A percentile compares a stretch with the other conserved stretches of the same genome.
Conservation (phyloP, 163 green algal species). For the Chlamydomonas reinhardtii region DNA sequence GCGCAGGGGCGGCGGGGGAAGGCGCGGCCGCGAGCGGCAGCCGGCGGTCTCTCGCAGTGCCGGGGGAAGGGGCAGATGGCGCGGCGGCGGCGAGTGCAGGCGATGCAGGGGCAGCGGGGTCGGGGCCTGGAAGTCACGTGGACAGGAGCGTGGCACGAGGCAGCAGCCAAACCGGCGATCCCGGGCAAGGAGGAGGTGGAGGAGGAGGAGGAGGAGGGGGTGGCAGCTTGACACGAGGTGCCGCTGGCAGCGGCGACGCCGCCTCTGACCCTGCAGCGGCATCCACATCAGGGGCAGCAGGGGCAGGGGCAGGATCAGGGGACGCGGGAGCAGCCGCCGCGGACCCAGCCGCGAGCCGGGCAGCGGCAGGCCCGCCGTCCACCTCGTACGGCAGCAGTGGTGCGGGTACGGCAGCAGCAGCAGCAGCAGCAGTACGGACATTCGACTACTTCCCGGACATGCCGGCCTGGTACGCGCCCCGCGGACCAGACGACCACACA, state of each 20-base stretch:
- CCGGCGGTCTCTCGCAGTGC: too few species aligned
- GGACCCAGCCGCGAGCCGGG: neutral
- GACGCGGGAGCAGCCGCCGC: neutral
- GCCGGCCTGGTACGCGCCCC: slow-evolving; percentile 53
- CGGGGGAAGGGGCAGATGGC: too few species aligned
- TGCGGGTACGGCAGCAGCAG: neutral
- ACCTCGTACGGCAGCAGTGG: slow-evolving; percentile 20
- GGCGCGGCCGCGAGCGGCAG: too few species aligned
- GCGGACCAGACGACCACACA: slow-evolving; percentile 50
- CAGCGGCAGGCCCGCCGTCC: slow-evolving; percentile 5
- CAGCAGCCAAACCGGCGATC: too few species aligned
- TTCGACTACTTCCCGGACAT: slow-evolving; percentile 57
- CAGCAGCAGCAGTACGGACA: neutral
- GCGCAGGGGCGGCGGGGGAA: neutral
- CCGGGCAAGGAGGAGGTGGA: too few species aligned
- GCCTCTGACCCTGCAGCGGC: neutral
- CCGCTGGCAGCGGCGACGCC: neutral
- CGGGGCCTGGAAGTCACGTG: too few species aligned
- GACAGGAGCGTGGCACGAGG: too few species aligned
- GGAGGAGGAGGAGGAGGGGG: too few species aligned
- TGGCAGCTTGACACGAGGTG: too few species aligned
- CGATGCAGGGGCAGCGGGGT: too few species aligned
- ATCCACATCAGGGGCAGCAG: too few species aligned
- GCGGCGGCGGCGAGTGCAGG: too few species aligned
- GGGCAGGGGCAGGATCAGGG: neutral